phyloP scores from a whole-genome alignment of 2,329 filamentous ascomycete genomes.

The Trichophyton schoenleinii region DNA sequence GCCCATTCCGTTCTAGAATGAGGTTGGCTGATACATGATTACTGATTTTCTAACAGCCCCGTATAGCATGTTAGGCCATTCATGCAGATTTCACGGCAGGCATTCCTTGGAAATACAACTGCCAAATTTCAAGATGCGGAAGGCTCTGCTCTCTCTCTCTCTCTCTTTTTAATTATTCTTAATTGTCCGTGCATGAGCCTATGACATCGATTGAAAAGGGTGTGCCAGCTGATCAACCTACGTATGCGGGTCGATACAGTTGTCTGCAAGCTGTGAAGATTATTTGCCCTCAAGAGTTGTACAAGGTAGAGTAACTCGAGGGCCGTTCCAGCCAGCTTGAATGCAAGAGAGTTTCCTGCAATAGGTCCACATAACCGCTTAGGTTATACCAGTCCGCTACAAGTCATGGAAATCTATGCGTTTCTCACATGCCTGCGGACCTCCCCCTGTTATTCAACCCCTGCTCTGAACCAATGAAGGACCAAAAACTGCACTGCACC shows the following conservation, averaged over 20 bases:
- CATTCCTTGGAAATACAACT: background rate
- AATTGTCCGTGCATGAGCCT: background rate
- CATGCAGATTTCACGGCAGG: background rate
- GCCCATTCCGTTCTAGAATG: background rate
- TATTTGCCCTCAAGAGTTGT: background rate
- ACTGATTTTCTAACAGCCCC: background rate
- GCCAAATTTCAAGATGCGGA: background rate
- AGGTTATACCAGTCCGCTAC: background rate
- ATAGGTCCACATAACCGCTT: conserved; percentile 3
- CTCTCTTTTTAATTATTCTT: too few relatives aligned
- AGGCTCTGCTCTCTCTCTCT: background rate
- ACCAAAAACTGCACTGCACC: background rate
- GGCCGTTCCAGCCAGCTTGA: background rate
- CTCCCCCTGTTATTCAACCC: background rate
- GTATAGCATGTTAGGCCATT: background rate
- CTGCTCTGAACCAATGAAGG: background rate
- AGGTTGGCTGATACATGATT: background rate
- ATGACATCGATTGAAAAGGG: background rate
- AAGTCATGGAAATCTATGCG: background rate
- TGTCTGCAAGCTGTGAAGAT: background rate
- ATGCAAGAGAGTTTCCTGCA: background rate
- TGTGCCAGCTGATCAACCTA: background rate
- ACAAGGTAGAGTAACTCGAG: background rate
- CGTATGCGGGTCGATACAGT: background rate
- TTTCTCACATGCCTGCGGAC: background rate